Base-by-base conservation (phyloP, 1,284 basidiomycete species). In the Tremellales sp. region DNA sequence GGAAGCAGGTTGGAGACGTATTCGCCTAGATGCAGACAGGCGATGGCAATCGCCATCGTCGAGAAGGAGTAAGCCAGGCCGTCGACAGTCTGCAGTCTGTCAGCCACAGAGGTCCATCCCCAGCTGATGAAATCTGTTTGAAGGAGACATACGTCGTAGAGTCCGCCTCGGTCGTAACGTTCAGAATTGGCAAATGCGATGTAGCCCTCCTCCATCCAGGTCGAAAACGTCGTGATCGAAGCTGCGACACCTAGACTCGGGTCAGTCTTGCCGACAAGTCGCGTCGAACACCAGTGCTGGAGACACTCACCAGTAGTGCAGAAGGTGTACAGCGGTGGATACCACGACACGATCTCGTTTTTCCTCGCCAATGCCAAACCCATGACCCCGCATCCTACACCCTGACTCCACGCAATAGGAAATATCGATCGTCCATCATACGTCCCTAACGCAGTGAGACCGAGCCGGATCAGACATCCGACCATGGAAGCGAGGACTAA, bases 141-240 rank as follows among this genome's bases (percentile, higher is more conserved):
- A 31, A 45, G 47, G 33, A 21, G 12, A 17, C 87, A 50, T 58
- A 92, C 94, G 68, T 89, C 83, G 60, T 84, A 79, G 36, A 97
- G 78, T 46, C 89, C 86, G 47, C 80, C 76, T 42, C 88, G 81
- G 51, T 79, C 65, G 46, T 77, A 81, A 12, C 78, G 73, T 13
- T 76, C 72, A 15, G 80, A 75, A 68, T 97, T 88, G 0, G 87
- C 80, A 81, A 92, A 98, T 0, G 91, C 86, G 44, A 81, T 74
- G 66, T 94, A 98, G 1, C 91, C 76, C 56, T 91, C 87, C 7
- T 90, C 67, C 73, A 97, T 90, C 94, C 96, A 98, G 15, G 84
- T 82, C 3, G 92, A 96, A 75, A 97, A 98, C 0, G 93, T 97
- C 3, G 96, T 99, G 58, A 97, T 75, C 4, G 89, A 94, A 1